Base-by-base conservation (phyloP, 2,329 filamentous ascomycete species). In the Aureobasidium sp. region DNA sequence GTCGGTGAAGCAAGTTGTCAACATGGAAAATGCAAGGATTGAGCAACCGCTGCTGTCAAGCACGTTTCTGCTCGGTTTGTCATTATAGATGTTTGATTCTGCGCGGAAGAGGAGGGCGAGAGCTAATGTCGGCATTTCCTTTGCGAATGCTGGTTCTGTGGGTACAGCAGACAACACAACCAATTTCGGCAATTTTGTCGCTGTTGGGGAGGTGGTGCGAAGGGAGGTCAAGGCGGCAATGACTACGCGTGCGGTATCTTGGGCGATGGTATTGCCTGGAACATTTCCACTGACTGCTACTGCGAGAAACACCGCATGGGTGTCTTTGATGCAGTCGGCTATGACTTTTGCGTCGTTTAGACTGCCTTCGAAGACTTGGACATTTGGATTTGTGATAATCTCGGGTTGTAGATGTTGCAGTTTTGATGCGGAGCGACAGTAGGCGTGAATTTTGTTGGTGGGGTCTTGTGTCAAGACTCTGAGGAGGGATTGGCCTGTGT, bases 221-320 rank as follows among this genome's bases (percentile, higher is more conserved):
- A 76, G 56, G 1, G 61, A 65, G 56, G 71, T 39, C 1, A 78
- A 66, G 0, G 75, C 76, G 0, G 57, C 27, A 17, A 81, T 67
- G 1, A 81, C 69, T 15, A 62, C 64, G 1, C 61, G 24, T 1
- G 74, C 71, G 1, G 66, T 69, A 63, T 79, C 75, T 52, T 74
- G 72, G 1, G 66, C 67, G 2, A 80, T 62, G 19, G 67, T 68
- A 53, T 70, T 75, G 11, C 73, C 73, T 0, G 78, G 79, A 0
- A 76, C 65, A 65, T 80, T 81, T 67, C 78, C 74, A 63, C 77
- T 78, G 33, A 70, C 76, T 1, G 74, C 67, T 0, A 78, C 71
- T 11, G 69, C 67, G 2, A 76, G 66, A 66, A 81, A 81, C 17
- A 78, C 70, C 24, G 74, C 76, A 3, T 65, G 64, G 44, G 64